These are phyloP conservation scores for Aschersonia sp. DNA, from an alignment of 2,329 filamentous ascomycete genomes.

Conservation along the genomic window DNA sequence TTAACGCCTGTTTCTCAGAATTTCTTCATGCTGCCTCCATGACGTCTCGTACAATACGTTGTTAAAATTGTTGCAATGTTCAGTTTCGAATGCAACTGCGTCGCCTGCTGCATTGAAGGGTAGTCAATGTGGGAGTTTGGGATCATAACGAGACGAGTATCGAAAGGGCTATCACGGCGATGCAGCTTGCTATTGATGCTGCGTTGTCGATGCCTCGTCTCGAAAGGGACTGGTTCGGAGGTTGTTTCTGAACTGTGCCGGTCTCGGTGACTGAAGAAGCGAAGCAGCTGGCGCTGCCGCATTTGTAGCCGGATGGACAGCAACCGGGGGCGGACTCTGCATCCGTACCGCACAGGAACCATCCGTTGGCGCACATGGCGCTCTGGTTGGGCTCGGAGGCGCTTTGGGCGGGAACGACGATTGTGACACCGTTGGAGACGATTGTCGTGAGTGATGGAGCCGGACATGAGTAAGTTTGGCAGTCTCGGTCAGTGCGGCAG, in stretches of 20 bases:
- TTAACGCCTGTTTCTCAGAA: no score
- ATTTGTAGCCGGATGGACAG: constrained; percentile 65
- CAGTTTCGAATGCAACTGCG: no score
- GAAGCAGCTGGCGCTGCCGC: constrained; percentile 60
- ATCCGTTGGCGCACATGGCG: constrained; percentile 58
- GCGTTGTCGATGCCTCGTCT: neutral
- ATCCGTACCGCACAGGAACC: constrained; percentile 53
- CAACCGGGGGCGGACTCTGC: constrained; percentile 60
- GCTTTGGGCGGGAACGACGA: constrained; percentile 47
- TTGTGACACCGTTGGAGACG: constrained; percentile 51
- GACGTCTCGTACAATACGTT: no score
- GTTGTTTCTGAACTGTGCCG: constrained; percentile 39
- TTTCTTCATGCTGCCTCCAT: no score
- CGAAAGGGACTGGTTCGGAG: constrained; percentile 18
- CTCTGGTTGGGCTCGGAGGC: constrained; percentile 27
- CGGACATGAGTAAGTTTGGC: constrained; percentile 67
- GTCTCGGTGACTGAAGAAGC: constrained; percentile 36
- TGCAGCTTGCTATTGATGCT: neutral
- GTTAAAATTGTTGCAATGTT: no score
- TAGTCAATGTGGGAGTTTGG: no score
- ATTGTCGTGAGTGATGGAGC: constrained; percentile 45
- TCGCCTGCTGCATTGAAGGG: no score
- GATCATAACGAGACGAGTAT: no score
- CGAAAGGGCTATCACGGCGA: neutral
- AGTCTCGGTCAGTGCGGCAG: constrained; percentile 78